Evolutionary conservation across 176 grass and related monocot species (phyloP).

Genomic region (Thinopyrum elongatum): DNA sequence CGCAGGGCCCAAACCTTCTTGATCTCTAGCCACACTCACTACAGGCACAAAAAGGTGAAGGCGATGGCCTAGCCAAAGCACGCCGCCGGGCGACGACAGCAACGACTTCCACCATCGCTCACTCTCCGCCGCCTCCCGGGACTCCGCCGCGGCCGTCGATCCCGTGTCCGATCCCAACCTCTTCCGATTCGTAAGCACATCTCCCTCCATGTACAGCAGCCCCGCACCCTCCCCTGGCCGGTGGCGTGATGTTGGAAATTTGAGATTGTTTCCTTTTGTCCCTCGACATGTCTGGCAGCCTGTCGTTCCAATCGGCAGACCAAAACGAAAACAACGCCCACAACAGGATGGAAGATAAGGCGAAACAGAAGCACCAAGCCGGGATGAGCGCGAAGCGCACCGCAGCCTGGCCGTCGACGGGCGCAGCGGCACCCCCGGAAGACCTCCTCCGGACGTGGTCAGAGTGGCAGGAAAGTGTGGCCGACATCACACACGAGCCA

Average conservation of each 20-base stretch:
- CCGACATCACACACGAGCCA: too few species aligned
- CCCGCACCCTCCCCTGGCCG: neutral
- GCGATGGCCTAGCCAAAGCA: slow-evolving; percentile 35
- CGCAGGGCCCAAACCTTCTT: too few species aligned
- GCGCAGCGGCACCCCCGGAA: too few species aligned
- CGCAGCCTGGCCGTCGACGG: too few species aligned
- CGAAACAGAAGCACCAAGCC: too few species aligned
- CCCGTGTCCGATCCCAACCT: slow-evolving; percentile 34
- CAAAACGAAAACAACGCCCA: too few species aligned
- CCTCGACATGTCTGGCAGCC: too few species aligned
- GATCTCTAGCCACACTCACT: neutral
- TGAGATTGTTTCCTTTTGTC: neutral
- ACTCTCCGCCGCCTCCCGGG: slow-evolving; percentile 52
- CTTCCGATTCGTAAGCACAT: slow-evolving; percentile 29
- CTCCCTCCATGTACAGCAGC: neutral
- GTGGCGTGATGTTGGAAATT: neutral
- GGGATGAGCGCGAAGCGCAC: too few species aligned
- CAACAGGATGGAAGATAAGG: too few species aligned
- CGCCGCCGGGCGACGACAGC: slow-evolving; percentile 32
- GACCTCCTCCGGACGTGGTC: too few species aligned
- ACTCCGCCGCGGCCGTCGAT: slow-evolving; percentile 58
- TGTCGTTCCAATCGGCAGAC: too few species aligned
- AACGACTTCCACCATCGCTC: slow-evolving; percentile 80
- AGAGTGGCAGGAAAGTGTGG: too few species aligned
- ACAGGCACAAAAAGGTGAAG: neutral